Evolutionary conservation across 495 filamentous ascomycete genomes (phyloP).

Genomic region (Pseudoneurospora amorphoporcata): DNA sequence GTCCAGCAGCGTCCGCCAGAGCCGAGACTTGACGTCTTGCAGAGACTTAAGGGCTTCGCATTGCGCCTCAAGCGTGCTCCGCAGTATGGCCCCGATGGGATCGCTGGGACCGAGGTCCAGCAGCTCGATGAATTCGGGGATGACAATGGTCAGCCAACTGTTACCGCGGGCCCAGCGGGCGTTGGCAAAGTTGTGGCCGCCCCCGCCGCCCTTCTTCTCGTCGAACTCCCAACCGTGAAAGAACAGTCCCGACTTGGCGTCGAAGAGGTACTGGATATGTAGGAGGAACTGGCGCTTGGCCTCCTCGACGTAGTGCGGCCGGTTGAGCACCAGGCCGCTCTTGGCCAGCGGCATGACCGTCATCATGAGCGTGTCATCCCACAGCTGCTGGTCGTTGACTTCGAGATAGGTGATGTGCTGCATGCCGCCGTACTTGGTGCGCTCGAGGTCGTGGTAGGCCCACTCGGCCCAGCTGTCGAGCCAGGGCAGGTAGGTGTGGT

Average conservation of each 20-base stretch:
- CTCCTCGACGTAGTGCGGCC: constrained; percentile 59
- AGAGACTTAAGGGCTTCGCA: constrained; percentile 44
- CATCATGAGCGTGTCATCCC: constrained; percentile 79
- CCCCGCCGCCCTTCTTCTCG: constrained; percentile 1
- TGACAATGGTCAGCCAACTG: constrained; percentile 62
- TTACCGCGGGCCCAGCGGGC: constrained; percentile 59
- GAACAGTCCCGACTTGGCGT: constrained; percentile 54
- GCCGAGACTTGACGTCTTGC: constrained; percentile 43
- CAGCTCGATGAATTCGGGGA: constrained; percentile 62
- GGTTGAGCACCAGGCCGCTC: constrained; percentile 54
- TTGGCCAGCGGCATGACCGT: constrained; percentile 66
- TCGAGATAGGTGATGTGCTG: constrained; percentile 61
- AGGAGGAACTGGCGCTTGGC: constrained; percentile 63
- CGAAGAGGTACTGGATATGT: constrained; percentile 63
- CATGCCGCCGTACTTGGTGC: constrained; percentile 62
- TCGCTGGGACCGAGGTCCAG: constrained; percentile 43
- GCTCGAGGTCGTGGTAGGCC: constrained; percentile 60
- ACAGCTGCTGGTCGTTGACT: constrained; percentile 57
- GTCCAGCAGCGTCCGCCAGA: constrained; percentile 62
- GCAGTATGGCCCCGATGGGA: constrained; percentile 48
- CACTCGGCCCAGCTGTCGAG: constrained; percentile 67
- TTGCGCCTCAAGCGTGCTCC: constrained; percentile 53
- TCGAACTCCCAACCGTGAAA: constrained; percentile 71
- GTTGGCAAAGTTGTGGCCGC: constrained; percentile 53
- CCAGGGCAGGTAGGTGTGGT: constrained; percentile 54